Conservation (phyloP, 805 yeast genomes). For the Yarrowia alimentaria region DNA sequence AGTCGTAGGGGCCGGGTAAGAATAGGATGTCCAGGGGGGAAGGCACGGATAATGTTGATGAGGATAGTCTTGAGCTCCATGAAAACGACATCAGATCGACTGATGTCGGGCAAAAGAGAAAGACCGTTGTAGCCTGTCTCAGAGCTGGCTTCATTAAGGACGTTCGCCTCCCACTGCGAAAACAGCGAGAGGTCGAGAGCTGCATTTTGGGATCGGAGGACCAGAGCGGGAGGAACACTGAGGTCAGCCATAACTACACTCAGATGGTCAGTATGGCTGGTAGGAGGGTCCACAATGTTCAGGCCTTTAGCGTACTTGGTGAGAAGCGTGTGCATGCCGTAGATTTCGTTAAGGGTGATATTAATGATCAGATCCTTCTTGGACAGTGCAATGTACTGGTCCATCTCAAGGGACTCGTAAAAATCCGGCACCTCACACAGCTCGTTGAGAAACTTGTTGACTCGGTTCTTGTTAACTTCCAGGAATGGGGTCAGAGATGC, state of each 20-base stretch:
- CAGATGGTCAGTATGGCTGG: conserved; percentile 33
- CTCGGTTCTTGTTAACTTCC: conserved; percentile 36
- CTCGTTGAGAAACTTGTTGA: conserved; percentile 39
- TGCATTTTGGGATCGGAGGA: conserved; percentile 37
- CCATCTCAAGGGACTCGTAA: conserved; percentile 42
- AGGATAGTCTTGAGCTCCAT: conserved; percentile 41
- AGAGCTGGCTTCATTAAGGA: conserved; percentile 33
- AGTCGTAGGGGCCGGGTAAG: conserved; percentile 37
- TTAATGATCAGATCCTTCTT: conserved; percentile 38
- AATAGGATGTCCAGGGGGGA: conserved; percentile 36
- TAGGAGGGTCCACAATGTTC: no score
- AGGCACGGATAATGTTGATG: conserved; percentile 41
- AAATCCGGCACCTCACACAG: conserved; percentile 45
- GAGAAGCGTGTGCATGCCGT: conserved; percentile 41
- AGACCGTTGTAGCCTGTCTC: conserved; percentile 30
- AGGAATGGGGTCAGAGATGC: conserved; percentile 35
- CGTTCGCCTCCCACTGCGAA: conserved; percentile 39
- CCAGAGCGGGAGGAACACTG: conserved; percentile 38
- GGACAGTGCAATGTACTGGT: conserved; percentile 43
- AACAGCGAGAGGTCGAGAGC: conserved; percentile 38
- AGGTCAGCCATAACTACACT: conserved; percentile 36
- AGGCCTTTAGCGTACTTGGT: no score
- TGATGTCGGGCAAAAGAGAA: conserved; percentile 31
- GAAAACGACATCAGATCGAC: conserved; percentile 39
- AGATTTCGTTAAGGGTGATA: conserved; percentile 41